These are phyloP conservation scores for Yarrowia deformans DNA, from an alignment of 805 yeast genomes.

Conservation along the genomic window DNA sequence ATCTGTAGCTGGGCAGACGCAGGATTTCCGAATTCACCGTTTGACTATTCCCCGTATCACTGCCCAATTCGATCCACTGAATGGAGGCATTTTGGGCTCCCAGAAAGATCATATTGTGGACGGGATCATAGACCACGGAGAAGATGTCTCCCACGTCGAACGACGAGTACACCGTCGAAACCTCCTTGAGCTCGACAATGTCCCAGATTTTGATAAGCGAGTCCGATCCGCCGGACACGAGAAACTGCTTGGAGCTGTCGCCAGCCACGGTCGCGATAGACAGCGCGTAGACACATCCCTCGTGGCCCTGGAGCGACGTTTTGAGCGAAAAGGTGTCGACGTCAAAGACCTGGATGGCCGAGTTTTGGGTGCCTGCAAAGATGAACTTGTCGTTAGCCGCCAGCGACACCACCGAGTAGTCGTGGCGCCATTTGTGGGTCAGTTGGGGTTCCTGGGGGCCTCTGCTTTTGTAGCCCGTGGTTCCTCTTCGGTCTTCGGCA, in stretches of 20 bases:
- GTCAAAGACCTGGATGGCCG: conserved; percentile 75
- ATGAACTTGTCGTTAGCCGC: conserved; percentile 51
- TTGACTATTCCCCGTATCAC: conserved; percentile 46
- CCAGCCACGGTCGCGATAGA: conserved; percentile 44
- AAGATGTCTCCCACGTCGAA: conserved; percentile 94
- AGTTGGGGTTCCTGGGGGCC: conserved; percentile 44
- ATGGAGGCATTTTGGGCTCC: conserved; percentile 95
- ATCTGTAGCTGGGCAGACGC: conserved; percentile 67
- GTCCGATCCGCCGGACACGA: conserved; percentile 90
- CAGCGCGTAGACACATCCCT: conserved; percentile 77
- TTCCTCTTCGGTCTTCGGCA: conserved; percentile 29
- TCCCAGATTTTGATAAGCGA: conserved; percentile 89
- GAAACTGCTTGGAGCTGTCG: conserved; percentile 56
- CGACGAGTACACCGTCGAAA: conserved; percentile 80
- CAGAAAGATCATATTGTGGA: conserved; percentile 67
- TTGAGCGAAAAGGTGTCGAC: conserved; percentile 66
- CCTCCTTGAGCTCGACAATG: conserved; percentile 52
- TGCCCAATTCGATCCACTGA: conserved; percentile 65
- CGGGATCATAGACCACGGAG: conserved; percentile 73
- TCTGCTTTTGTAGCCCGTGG: conserved; percentile 19
- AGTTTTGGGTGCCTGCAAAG: conserved; percentile 92
- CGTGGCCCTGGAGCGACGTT: conserved; percentile 64
- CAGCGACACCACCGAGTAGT: conserved; percentile 72
- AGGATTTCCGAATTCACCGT: conserved; percentile 42
- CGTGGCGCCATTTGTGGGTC: conserved; percentile 79